These are phyloP conservation scores for Sphaerosporella brunnea DNA, from an alignment of 495 filamentous ascomycete species.

Conservation along the genomic window DNA sequence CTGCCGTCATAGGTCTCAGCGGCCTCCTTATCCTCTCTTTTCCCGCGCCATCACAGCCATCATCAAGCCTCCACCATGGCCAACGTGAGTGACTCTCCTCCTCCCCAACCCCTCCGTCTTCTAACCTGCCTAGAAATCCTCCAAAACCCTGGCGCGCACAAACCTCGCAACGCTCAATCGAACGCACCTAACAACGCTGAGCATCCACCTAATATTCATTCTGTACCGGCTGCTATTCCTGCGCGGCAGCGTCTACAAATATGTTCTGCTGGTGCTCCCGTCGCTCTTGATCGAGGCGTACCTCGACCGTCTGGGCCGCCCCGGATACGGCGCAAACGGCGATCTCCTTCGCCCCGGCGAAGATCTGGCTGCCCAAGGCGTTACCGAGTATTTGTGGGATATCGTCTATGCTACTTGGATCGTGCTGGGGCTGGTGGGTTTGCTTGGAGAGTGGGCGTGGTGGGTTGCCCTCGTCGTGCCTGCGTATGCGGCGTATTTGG, in stretches of 20 bases:
- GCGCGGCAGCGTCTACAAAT: slow-evolving; percentile 31
- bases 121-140: slow-evolving; percentile 52
- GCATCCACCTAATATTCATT: slow-evolving; percentile 56
- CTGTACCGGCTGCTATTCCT: slow-evolving; percentile 44
- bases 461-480: slow-evolving; percentile 39
- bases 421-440: slow-evolving; percentile 42
- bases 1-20: no score
- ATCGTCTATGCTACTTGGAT: slow-evolving; percentile 81
- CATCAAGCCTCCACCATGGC: not conserved
- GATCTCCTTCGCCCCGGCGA: slow-evolving; percentile 60
- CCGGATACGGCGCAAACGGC: slow-evolving; percentile 35
- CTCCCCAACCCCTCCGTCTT: not conserved
- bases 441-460: slow-evolving; percentile 65
- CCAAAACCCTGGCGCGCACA: slow-evolving; percentile 71
- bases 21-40: no score
- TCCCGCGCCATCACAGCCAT: not conserved
- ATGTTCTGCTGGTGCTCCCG: slow-evolving; percentile 53
- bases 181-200: slow-evolving; percentile 55
- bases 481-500: not conserved
- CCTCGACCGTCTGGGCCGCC: slow-evolving; percentile 67
- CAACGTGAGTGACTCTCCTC: no score
- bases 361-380: slow-evolving; percentile 68
- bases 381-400: slow-evolving; percentile 98
- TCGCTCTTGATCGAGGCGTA: slow-evolving; percentile 62
- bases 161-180: slow-evolving; percentile 58